These are phyloP conservation scores for Penicillium diatomitis DNA, from an alignment of 495 filamentous ascomycete genomes.

Conservation along the genomic window DNA sequence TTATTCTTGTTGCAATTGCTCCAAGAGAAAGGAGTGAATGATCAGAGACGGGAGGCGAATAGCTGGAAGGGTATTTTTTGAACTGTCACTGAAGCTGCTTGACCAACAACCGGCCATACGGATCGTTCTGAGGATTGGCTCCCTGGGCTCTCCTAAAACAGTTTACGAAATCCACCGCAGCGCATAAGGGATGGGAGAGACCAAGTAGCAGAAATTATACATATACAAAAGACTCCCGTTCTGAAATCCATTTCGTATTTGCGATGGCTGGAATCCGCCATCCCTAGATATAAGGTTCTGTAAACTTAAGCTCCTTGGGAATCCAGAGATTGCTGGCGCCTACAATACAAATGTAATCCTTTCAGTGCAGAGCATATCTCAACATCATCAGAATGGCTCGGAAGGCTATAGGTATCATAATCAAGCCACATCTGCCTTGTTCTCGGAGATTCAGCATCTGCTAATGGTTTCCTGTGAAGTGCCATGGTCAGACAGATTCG, in stretches of 20 bases:
- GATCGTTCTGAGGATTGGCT: constrained; percentile 5
- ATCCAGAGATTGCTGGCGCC: constrained; percentile 15
- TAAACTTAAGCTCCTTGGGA: constrained; percentile 15
- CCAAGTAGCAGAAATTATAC: constrained; percentile 2
- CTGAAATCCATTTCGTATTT: constrained; percentile 8
- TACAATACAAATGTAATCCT: constrained; percentile 20
- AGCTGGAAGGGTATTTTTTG: too few species aligned
- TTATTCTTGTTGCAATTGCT: too few species aligned
- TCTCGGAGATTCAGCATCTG: constrained; percentile 30
- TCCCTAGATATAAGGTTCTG: constrained; percentile 3
- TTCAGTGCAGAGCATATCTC: constrained; percentile 19
- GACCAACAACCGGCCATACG: constrained; percentile 4
- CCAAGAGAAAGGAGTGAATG: too few species aligned
- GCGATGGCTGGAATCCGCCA: constrained; percentile 1
- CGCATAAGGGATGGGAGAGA: constrained; percentile 1
- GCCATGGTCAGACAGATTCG: constrained; percentile 16
- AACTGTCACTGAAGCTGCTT: constrained; percentile 11
- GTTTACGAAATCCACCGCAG: constrained; percentile 5
- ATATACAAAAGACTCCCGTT: constrained; percentile 5
- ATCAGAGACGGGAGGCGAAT: too few species aligned
- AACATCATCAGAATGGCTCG: constrained; percentile 20
- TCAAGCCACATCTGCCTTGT: constrained; percentile 28
- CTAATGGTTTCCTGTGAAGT: constrained; percentile 21
- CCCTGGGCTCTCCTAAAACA: constrained; percentile 2
- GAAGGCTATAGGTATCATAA: constrained; percentile 21